A percentile compares a stretch with the other conserved stretches of the same genome.
Conservation (phyloP, 2,329 filamentous ascomycete genomes). For the Alternaria burnsii region DNA sequence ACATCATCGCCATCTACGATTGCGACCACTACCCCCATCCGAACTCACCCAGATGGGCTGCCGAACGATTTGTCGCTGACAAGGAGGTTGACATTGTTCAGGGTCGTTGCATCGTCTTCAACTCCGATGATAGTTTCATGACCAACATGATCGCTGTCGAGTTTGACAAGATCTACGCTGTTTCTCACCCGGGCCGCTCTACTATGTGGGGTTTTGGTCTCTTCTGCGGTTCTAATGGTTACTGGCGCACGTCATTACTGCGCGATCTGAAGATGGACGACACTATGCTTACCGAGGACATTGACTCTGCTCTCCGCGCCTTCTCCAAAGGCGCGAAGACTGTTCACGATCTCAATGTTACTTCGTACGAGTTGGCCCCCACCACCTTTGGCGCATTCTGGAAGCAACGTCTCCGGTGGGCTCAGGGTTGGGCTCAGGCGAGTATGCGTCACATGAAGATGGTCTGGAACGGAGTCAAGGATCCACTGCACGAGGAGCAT, state of each 20-base stretch:
- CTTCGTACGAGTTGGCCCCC: slow-evolving; percentile 60
- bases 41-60: slow-evolving; percentile 59
- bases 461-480: slow-evolving; percentile 53
- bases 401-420: slow-evolving; percentile 62
- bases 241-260: slow-evolving; percentile 57
- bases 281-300: slow-evolving; percentile 61
- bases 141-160: slow-evolving; percentile 60
- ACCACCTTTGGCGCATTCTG: slow-evolving; percentile 56
- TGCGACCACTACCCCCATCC: slow-evolving; percentile 62
- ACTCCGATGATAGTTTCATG: slow-evolving; percentile 55
- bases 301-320: slow-evolving; percentile 59
- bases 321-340: slow-evolving; percentile 55
- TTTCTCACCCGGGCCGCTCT: slow-evolving; percentile 59
- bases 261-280: slow-evolving; percentile 60
- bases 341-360: slow-evolving; percentile 60
- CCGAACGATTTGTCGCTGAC: slow-evolving; percentile 57
- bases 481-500: slow-evolving; percentile 36
- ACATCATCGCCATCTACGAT: slow-evolving; percentile 60
- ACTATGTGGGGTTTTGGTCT: slow-evolving; percentile 59
- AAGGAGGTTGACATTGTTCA: slow-evolving; percentile 58
- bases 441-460: slow-evolving; percentile 55
- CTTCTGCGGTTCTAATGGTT: slow-evolving; percentile 61
- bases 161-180: slow-evolving; percentile 63
- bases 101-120: slow-evolving; percentile 60
- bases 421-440: slow-evolving; percentile 62